Conservation (phyloP, 1,284 basidiomycete species). For the Trichosporon sp. region DNA sequence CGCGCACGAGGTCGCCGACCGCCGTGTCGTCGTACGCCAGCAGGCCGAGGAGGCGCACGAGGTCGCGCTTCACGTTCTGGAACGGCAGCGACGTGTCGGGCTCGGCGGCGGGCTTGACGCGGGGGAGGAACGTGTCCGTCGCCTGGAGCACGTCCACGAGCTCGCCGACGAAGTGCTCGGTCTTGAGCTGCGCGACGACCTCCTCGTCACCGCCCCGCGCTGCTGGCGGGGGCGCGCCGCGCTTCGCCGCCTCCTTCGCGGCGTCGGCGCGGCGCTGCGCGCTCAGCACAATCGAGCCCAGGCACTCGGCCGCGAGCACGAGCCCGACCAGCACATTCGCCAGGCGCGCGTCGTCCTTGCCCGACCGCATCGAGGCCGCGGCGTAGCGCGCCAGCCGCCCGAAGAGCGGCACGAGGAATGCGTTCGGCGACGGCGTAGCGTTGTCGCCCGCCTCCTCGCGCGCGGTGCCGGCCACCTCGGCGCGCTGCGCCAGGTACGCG, state of each 20-base stretch:
- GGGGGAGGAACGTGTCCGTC: constrained; percentile 69
- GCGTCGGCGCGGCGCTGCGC: constrained; percentile 23
- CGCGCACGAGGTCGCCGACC: constrained; percentile 68
- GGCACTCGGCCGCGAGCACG: constrained; percentile 66
- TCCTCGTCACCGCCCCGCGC: constrained; percentile 22
- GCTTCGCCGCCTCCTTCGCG: neutral
- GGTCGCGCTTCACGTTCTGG: constrained; percentile 57
- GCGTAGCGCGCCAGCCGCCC: constrained; percentile 27
- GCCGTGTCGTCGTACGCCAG: constrained; percentile 60
- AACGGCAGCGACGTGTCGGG: constrained; percentile 59
- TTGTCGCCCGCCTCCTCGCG: constrained; percentile 6
- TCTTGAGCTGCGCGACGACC: constrained; percentile 30
- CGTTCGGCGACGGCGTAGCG: constrained; percentile 8
- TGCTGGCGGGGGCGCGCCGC: neutral
- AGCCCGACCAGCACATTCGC: constrained; percentile 69
- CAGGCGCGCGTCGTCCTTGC: constrained; percentile 39
- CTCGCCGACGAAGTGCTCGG: constrained; percentile 56
- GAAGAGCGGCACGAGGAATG: constrained; percentile 27
- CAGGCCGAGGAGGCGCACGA: constrained; percentile 73
- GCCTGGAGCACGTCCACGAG: constrained; percentile 63
- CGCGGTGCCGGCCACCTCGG: neutral
- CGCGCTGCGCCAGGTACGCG: constrained; percentile 58
- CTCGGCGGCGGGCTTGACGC: constrained; percentile 55
- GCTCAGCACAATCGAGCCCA: constrained; percentile 47
- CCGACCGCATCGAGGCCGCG: constrained; percentile 23